Evolutionary conservation across 2,329 filamentous ascomycete species (phyloP), one percentile per base, ranked within the genome.

Genomic region (Nigrospora osmanthi): DNA sequence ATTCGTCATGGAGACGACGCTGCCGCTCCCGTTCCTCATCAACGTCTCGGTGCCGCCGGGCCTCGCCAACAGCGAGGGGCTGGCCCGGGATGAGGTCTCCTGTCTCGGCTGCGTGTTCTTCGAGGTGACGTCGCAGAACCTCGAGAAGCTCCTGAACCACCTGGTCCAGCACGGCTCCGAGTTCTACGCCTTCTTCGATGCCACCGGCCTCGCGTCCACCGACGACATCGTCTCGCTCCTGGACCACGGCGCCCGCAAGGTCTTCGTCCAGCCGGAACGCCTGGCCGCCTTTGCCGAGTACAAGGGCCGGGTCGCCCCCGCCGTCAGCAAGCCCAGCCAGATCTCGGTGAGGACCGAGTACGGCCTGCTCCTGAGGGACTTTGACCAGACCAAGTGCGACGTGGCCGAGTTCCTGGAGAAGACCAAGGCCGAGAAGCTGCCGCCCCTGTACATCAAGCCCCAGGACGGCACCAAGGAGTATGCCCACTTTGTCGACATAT

Each of bases 171-270:
- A 76, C 55, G 72, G 67, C 49, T 64, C 70, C 46, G 71, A 75
- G 32, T 74, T 77, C 51, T 70, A 75, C 52, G 78, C 87, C 52
- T 89, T 86, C 62, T 78, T 95, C 53, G 88, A 95, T 56, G 89
- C 83, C 42, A 84, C 86, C 5, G 68, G 69, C 17, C 73, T 97
- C 35, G 64, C 77, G 31, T 81, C 81, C 11, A 70, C 72, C 45
- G 84, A 89, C 53, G 85, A 94, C 51, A 72, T 97, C 33, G 69
- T 91, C 44, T 78, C 85, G 39, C 75, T 97, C 33, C 80, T 98
- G 45, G 87, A 98, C 62, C 79, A 82, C 51, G 93, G 93, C 48
- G 89, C 89, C 7, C 79, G 82, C 43, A 93, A 85, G 61, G 84
- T 93, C 50, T 93, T 97, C 62, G 86, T 95, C 42, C 76, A 77